A percentile compares a stretch with the other conserved stretches of the same genome.
Conservation (phyloP, 2,329 filamentous ascomycete genomes). For the Volutella citrinella region DNA sequence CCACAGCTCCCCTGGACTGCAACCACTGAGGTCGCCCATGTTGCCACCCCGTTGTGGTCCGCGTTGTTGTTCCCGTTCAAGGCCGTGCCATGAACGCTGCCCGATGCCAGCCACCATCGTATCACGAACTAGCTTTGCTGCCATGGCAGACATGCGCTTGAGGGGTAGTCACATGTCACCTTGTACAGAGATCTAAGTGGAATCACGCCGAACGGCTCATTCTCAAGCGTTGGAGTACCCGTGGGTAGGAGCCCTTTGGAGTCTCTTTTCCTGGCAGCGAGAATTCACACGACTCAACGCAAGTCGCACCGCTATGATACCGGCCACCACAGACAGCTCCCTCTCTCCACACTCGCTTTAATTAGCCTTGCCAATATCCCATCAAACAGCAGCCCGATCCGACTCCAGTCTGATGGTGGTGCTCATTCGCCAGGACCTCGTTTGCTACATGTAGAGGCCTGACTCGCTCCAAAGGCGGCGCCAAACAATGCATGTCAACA, state of each 20-base stretch:
- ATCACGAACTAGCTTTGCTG: too few species aligned
- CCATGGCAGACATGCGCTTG: too few species aligned
- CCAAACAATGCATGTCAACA: slow-evolving; percentile 14
- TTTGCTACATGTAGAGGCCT: slow-evolving; percentile 16
- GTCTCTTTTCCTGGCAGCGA: slow-evolving; percentile 14
- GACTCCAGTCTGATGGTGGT: slow-evolving; percentile 15
- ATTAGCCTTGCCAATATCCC: too few species aligned
- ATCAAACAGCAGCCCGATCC: slow-evolving; percentile 32
- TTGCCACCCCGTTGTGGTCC: too few species aligned
- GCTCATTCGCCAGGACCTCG: slow-evolving; percentile 20
- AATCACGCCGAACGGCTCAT: slow-evolving; percentile 20
- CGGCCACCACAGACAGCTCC: slow-evolving; percentile 17
- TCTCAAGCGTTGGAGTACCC: slow-evolving; percentile 11
- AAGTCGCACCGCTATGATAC: slow-evolving; percentile 22
- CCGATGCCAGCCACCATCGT: too few species aligned
- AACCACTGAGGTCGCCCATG: too few species aligned
- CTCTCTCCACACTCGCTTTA: too few species aligned
- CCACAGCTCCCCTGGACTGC: too few species aligned
- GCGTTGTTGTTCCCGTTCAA: too few species aligned
- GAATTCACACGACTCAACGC: too few species aligned
- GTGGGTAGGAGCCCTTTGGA: slow-evolving; percentile 8
- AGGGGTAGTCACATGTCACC: slow-evolving; percentile 50
- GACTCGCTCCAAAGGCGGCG: slow-evolving; percentile 7
- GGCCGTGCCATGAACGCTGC: too few species aligned
- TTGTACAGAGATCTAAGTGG: slow-evolving; percentile 43